Evolutionary conservation across 2,329 filamentous ascomycete species (phyloP).

Genomic region (Cercospora zeina): DNA sequence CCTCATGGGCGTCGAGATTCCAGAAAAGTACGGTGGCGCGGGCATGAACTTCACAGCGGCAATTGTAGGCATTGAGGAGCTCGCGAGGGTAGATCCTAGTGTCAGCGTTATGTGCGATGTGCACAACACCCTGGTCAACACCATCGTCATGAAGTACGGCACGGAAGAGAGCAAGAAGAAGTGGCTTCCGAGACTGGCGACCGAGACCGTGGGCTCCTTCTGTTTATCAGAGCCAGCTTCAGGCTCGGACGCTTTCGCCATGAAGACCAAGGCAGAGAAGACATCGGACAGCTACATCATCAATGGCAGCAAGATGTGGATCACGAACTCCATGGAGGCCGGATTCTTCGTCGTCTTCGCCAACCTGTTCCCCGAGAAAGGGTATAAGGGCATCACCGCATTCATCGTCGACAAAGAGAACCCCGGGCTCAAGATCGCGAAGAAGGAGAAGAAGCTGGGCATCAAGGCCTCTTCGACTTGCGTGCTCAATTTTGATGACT

Average conservation of each 20-base stretch:
- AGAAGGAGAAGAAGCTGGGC: conserved; percentile 99
- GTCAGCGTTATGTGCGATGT: conserved; percentile 96
- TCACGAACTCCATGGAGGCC: conserved; percentile 94
- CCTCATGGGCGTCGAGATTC: conserved; percentile 95
- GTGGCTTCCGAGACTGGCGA: conserved; percentile 87
- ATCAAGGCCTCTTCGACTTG: conserved; percentile 96
- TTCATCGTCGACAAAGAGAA: conserved; percentile 91
- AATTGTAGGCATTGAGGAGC: conserved; percentile 95
- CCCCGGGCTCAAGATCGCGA: conserved; percentile 89
- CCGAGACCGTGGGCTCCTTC: conserved; percentile 69
- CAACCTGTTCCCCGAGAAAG: conserved; percentile 86
- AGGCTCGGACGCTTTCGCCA: conserved; percentile 92
- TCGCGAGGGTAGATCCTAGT: conserved; percentile 89
- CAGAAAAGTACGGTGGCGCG: conserved; percentile 92
- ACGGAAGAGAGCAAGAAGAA: conserved; percentile 75
- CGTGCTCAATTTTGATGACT: conserved; percentile 96
- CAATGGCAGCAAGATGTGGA: conserved; percentile 98
- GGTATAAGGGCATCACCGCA: conserved; percentile 95
- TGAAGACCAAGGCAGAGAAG: conserved; percentile 86
- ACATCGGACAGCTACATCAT: conserved; percentile 82
- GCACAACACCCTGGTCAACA: conserved; percentile 97
- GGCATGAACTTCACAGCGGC: conserved; percentile 99
- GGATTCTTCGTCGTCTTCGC: conserved; percentile 97
- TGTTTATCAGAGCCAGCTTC: conserved; percentile 57
- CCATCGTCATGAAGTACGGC: conserved; percentile 82